Percentiles rank a stretch among this genome's conserved stretches.
phyloP scores from a whole-genome alignment of 495 filamentous ascomycete genomes.

The Trichoderma virens region DNA sequence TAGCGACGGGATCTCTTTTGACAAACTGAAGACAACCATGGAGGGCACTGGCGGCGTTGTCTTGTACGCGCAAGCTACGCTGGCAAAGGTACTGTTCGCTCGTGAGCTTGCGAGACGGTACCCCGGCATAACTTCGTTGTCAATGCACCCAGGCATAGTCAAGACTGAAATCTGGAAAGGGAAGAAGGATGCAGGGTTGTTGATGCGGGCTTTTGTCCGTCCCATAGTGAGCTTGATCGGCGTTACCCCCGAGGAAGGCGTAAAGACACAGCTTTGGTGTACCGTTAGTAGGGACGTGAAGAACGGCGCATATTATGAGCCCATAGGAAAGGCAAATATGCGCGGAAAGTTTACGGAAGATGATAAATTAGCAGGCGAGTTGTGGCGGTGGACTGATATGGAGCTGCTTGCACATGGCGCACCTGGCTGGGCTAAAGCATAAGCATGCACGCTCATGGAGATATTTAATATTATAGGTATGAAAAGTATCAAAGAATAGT shows the following conservation, averaged over 20 bases:
- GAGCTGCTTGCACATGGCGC: constrained; percentile 11
- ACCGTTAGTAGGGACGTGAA: constrained; percentile 9
- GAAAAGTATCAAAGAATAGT: too few species aligned
- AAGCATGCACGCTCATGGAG: too few species aligned
- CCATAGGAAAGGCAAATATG: constrained; percentile 12
- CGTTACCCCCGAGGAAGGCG: constrained; percentile 36
- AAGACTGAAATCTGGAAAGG: constrained; percentile 2
- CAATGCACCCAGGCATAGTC: constrained; percentile 58
- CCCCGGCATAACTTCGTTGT: constrained; percentile 46
- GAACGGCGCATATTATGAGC: constrained; percentile 13
- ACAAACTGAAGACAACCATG: constrained; percentile 26
- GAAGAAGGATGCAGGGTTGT: background rate
- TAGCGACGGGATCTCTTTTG: constrained; percentile 24
- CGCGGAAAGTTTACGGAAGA: constrained; percentile 4
- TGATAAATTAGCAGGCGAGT: constrained; percentile 7
- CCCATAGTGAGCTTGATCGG: constrained; percentile 17
- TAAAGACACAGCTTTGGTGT: constrained; percentile 52
- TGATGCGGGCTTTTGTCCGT: constrained; percentile 15
- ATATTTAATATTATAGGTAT: too few species aligned
- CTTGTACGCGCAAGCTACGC: constrained; percentile 45
- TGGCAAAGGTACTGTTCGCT: constrained; percentile 10
- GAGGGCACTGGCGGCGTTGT: constrained; percentile 24
- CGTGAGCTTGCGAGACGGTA: constrained; percentile 19
- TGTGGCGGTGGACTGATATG: constrained; percentile 16
- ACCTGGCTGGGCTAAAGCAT: constrained; percentile 4